Base-by-base conservation (phyloP, 345 rosid species). In the Corchorus olitorius region DNA sequence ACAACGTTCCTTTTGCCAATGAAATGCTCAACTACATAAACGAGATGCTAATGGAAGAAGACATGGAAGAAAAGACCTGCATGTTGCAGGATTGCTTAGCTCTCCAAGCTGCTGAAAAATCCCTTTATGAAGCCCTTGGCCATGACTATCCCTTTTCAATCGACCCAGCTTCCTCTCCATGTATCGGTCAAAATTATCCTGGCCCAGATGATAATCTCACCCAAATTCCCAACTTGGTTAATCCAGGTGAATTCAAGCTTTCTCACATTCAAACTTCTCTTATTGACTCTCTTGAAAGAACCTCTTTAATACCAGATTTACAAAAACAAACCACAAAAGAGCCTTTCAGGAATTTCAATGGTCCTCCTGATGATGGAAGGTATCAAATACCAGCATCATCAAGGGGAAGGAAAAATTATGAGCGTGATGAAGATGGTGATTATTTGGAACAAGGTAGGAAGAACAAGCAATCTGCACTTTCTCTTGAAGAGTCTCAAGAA, bases 41-140 rank as follows among this genome's bases (percentile, higher is more conserved):
- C 73, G 94, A 91, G 72, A 91, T 93, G 77, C 90, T 93, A 52
- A 88, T 93, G 98, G 98, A 91, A 72, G 98, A 93, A 82, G 93
- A 90, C 68, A 69, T 91, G 75, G 92, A 85, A 76, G 90, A 82
- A 8, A 88, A 87, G 80, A 77, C 87, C 65, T 89, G 89, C 77
- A 91, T 94, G 97, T 80, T 91, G 70, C 92, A 87, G 84, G 92
- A 90, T 39, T 85, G 88, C 75, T 86, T 92, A 54, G 92, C 98
- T 20, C 88, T 94, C 74, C 98, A 94, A 83, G 95, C 93, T 2
- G 92, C 91, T 14, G 98, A 91, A 72, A 94, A 82, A 66, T 89
- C 95, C 49, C 86, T 93, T 39, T 89, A 83, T 64, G 92, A 93
- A 55, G 96, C 80, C 16, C 86, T 91, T 76, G 85, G 85, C 39